phyloP scores from a whole-genome alignment of 169 alveolate genomes.

The Cryptosporidium tyzzeri region DNA sequence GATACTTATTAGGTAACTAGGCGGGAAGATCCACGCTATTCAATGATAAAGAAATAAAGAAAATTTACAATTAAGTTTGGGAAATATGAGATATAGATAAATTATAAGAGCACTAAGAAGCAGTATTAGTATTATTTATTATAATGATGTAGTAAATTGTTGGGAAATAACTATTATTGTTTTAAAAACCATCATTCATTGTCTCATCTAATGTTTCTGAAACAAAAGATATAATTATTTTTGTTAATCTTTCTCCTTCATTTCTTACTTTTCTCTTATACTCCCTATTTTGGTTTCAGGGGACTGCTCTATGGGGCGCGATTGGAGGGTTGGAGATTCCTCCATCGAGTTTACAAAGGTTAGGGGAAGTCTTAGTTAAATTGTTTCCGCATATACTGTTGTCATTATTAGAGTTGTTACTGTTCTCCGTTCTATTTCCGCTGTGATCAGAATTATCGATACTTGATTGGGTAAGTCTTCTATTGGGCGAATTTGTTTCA shows the following conservation, averaged over 20 bases:
- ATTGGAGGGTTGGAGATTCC: not conserved
- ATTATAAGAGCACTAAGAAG: slow-evolving; percentile 19
- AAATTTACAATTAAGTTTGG: not conserved
- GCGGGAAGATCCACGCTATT: not conserved
- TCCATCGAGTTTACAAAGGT: not conserved
- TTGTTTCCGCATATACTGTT: not conserved
- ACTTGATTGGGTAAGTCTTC: slow-evolving; percentile 48
- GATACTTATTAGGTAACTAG: not conserved
- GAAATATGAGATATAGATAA: not conserved
- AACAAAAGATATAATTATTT: not conserved
- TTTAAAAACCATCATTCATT: not conserved
- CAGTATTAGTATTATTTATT: not conserved
- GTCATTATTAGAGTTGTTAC: not conserved
- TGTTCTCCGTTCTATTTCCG: slow-evolving; percentile 24
- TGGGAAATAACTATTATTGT: not conserved
- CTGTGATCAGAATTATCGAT: slow-evolving; percentile 46
- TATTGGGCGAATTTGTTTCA: slow-evolving; percentile 40
- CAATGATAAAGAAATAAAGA: not conserved
- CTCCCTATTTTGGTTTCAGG: not conserved
- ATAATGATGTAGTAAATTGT: not conserved
- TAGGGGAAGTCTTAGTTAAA: not conserved
- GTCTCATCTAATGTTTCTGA: not conserved
- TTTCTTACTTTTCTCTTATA: no score
- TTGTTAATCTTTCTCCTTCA: not conserved
- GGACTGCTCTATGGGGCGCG: not conserved